phyloP scores from a whole-genome alignment of 2,329 filamentous ascomycete genomes.

The Metarhizium anisopliae region DNA sequence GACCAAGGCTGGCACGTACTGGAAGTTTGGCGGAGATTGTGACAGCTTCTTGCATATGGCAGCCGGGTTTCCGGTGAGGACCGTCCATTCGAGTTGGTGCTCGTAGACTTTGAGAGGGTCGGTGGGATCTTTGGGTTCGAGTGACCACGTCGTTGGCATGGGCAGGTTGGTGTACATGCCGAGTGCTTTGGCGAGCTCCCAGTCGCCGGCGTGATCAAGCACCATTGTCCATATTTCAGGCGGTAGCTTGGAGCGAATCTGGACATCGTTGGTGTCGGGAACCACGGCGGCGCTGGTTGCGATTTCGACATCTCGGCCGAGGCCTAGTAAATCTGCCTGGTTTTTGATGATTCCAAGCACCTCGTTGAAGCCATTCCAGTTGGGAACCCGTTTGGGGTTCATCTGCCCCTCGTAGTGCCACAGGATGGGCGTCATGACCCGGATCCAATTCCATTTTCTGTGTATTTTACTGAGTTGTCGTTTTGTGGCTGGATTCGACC shows the following conservation, averaged over 20 bases:
- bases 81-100: slow-evolving; percentile 75
- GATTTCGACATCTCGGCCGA: slow-evolving; percentile 61
- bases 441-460: slow-evolving; percentile 79
- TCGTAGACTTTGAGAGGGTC: slow-evolving; percentile 64
- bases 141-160: slow-evolving; percentile 61
- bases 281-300: slow-evolving; percentile 31
- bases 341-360: slow-evolving; percentile 68
- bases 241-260: slow-evolving; percentile 48
- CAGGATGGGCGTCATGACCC: slow-evolving; percentile 69
- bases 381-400: slow-evolving; percentile 42
- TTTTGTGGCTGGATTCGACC: slow-evolving; percentile 83
- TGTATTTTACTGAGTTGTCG: slow-evolving; percentile 78
- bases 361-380: slow-evolving; percentile 59
- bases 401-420: slow-evolving; percentile 62
- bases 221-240: slow-evolving; percentile 87
- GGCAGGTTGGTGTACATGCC: slow-evolving; percentile 71
- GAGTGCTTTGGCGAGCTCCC: slow-evolving; percentile 78
- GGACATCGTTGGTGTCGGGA: slow-evolving; percentile 20
- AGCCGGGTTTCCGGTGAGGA: slow-evolving; percentile 61
- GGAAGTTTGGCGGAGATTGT: slow-evolving; percentile 59
- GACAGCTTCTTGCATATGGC: slow-evolving; percentile 69
- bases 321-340: slow-evolving; percentile 64
- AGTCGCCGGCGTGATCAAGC: slow-evolving; percentile 75
- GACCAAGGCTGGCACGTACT: slow-evolving; percentile 66
- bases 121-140: slow-evolving; percentile 47